phyloP scores from a whole-genome alignment of 768 basidiomycete species.

The Rhodotorula toruloides region DNA sequence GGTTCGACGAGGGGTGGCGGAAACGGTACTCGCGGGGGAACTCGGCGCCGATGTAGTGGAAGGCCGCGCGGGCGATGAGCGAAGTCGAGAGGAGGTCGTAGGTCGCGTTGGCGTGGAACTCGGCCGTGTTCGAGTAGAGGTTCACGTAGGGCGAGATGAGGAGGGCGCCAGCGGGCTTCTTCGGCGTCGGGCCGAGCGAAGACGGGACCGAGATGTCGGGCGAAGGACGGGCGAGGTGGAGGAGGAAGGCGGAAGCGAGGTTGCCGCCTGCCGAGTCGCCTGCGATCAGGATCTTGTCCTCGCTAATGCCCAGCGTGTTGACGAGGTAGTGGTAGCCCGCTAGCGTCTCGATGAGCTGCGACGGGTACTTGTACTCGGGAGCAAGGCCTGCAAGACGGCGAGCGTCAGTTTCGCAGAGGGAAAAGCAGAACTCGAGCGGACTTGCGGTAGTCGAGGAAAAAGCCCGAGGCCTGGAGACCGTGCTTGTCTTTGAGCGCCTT shows the following conservation, averaged over 20 bases:
- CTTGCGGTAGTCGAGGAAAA: slow-evolving; percentile 28
- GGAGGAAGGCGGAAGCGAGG: slow-evolving; percentile 51
- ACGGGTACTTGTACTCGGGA: slow-evolving; percentile 58
- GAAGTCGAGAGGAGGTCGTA: slow-evolving; percentile 13
- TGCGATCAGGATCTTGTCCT: slow-evolving; percentile 59
- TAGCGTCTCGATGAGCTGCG: slow-evolving; percentile 66
- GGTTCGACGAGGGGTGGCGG: slow-evolving; percentile 12
- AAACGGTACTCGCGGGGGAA: slow-evolving; percentile 14
- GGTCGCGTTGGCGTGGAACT: neutral
- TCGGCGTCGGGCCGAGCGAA: slow-evolving; percentile 19
- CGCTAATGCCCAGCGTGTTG: slow-evolving; percentile 53
- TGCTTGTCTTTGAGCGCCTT: slow-evolving; percentile 17
- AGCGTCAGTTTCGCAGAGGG: too few relatives aligned
- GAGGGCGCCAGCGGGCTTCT: slow-evolving; percentile 21
- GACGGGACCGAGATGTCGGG: slow-evolving; percentile 13
- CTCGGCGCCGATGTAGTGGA: slow-evolving; percentile 27
- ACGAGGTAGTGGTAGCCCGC: slow-evolving; percentile 70
- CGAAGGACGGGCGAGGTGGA: slow-evolving; percentile 43
- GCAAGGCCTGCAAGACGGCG: slow-evolving; percentile 22
- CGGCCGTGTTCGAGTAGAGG: slow-evolving; percentile 1
- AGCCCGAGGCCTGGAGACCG: slow-evolving; percentile 13
- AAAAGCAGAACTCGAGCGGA: neutral
- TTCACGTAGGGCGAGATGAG: slow-evolving; percentile 32
- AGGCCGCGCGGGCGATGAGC: slow-evolving; percentile 6
- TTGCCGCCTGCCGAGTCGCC: slow-evolving; percentile 78